Evolutionary conservation across 768 basidiomycete species (phyloP).

Genomic region (Tubosaeta sp.): DNA sequence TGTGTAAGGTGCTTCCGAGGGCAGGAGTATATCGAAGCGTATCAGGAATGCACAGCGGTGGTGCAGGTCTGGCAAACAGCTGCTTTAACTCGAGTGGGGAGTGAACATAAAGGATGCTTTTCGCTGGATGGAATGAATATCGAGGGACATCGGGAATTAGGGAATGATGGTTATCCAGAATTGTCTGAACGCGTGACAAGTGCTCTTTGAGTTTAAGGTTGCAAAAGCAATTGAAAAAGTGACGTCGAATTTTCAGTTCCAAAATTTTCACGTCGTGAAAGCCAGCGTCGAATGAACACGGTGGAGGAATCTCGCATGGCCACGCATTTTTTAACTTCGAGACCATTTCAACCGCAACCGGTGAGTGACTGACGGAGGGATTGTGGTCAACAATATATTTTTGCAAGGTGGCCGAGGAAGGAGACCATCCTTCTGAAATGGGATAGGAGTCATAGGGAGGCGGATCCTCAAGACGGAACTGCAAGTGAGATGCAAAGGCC

Average conservation of each 20-base stretch:
- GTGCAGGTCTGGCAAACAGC: no score
- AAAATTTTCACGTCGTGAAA: not conserved
- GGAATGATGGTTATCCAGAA: not conserved
- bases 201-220: not conserved
- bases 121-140: not conserved
- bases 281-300: not conserved
- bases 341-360: no score
- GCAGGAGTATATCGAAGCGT: not conserved
- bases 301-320: constrained; percentile 1
- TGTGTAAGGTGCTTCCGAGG: not conserved
- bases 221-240: not conserved
- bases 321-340: not conserved
- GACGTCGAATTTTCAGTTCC: not conserved
- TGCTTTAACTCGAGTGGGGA: no score
- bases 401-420: not conserved
- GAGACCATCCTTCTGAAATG: not conserved
- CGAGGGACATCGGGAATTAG: not conserved
- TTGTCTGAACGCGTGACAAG: not conserved
- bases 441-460: constrained; percentile 10
- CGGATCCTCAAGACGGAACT: constrained; percentile 6
- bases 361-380: not conserved
- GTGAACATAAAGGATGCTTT: no score
- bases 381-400: not conserved
- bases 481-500: constrained; percentile 23
- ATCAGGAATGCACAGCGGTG: no score